Evolutionary conservation across 192 early-diverging fungal species (phyloP), one percentile per base, ranked within the genome.

Genomic region (Lobosporangium transversale): DNA sequence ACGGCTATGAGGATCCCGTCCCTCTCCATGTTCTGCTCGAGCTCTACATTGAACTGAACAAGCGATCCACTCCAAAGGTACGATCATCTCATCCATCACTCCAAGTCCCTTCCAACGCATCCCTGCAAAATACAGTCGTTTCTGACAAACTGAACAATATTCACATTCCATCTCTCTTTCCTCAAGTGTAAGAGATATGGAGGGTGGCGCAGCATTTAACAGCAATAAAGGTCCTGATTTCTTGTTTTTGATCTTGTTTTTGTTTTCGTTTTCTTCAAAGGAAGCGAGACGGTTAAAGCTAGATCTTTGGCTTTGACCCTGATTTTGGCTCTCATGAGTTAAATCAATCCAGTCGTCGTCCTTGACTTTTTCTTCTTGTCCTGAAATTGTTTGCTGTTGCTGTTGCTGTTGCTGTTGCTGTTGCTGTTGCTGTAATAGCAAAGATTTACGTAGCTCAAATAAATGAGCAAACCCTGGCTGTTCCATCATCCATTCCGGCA

Each of bases 21-120:
- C 51, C 18, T 56, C 73, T 7, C 53, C 63, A 9, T 30, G n/a
- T 23, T 67, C 63, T 0, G 58, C 73, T 23, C 37, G 58, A 26
- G 33, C 64, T 3, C 73, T 49, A 32, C 73, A 76, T 33, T 76
- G 73, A 0, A 76, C 73, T 2, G 73, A 76, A 40, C 73, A 76
- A 8, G 73, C 73, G 10, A 67, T 59, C 73, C 73, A 76, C 33
- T 76, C 73, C 29, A 76, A 26, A 2, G 73, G 73, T 18, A 76
- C 73, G 21, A 76, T 76, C 31, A 63, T 60, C 53, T 76, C 73
- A 51, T 76, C 73, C 73, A 76, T 76, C 6, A 76, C 73, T 9
- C 73, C 73, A n/a, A 76, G 58, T 3, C 65, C 73, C 48, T 76
- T 76, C 73, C 73, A 76, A 2, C 73, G 50, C 59, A 67, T 56